phyloP scores from a whole-genome alignment of 177 flowering plant species.

The Vitis hybrid region DNA sequence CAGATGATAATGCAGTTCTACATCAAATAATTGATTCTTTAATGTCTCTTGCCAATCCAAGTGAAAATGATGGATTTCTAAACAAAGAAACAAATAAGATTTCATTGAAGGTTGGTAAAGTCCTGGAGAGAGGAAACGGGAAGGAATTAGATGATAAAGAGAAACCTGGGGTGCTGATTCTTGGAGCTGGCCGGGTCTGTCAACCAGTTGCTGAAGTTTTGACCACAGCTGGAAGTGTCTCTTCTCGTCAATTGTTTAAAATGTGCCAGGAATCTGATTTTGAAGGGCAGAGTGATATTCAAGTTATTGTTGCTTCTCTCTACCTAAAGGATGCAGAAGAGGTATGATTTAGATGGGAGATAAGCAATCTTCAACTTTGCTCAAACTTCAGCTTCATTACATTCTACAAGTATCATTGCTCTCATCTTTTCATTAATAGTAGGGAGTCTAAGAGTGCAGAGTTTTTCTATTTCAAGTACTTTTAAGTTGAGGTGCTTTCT shows the following conservation, averaged over 20 bases:
- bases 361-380: background rate
- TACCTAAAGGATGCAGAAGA: slow-evolving; percentile 92
- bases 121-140: slow-evolving; percentile 35
- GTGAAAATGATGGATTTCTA: slow-evolving; percentile 28
- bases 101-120: slow-evolving; percentile 60
- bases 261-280: slow-evolving; percentile 24
- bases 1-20: slow-evolving; percentile 67
- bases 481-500: no score
- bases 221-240: slow-evolving; percentile 53
- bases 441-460: background rate
- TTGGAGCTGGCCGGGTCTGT: slow-evolving; percentile 98
- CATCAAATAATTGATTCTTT: slow-evolving; percentile 85
- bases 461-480: no score
- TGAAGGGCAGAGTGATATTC: slow-evolving; percentile 46
- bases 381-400: background rate
- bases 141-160: slow-evolving; percentile 25
- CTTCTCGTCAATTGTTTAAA: slow-evolving; percentile 37
- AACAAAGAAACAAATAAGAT: slow-evolving; percentile 38
- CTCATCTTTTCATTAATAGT: background rate
- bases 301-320: slow-evolving; percentile 89
- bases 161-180: slow-evolving; percentile 59
- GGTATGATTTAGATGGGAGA: slow-evolving; percentile 42
- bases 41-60: slow-evolving; percentile 61
- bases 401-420: background rate
- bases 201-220: slow-evolving; percentile 87